Percentiles rank a stretch among this genome's conserved stretches.
These are phyloP conservation scores for Paramecium pentaurelia DNA, from an alignment of 73 alveolate genomes.

Conservation along the genomic window DNA sequence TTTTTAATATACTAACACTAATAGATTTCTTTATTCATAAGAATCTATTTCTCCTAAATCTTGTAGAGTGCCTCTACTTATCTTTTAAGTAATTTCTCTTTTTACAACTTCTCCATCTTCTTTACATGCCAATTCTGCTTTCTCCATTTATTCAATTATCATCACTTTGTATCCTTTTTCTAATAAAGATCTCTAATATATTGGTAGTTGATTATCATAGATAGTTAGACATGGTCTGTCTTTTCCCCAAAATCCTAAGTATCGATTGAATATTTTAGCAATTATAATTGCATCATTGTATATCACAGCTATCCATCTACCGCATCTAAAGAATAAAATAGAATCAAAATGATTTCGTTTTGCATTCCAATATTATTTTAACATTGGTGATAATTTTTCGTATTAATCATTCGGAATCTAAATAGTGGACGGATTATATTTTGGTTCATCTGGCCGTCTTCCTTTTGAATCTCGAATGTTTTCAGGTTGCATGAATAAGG, in stretches of 20 bases:
- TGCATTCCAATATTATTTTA: constrained; percentile 77
- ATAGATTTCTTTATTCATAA: constrained; percentile 68
- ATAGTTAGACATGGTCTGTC: constrained; percentile 67
- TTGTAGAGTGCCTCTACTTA: constrained; percentile 66
- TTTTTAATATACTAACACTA: constrained; percentile 32
- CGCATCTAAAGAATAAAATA: constrained; percentile 79
- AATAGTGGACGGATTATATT: constrained; percentile 83
- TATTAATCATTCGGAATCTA: constrained; percentile 66
- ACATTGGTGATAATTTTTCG: constrained; percentile 74
- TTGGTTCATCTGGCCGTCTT: constrained; percentile 66
- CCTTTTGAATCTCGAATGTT: constrained; percentile 68
- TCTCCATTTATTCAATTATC: constrained; percentile 75
- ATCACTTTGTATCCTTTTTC: constrained; percentile 73
- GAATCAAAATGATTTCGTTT: constrained; percentile 70
- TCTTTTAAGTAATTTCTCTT: constrained; percentile 75
- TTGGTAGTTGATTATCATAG: constrained; percentile 65
- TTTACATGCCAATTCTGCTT: constrained; percentile 56
- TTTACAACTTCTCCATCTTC: constrained; percentile 38
- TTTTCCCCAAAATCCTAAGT: constrained; percentile 75
- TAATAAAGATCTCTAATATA: constrained; percentile 64
- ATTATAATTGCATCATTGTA: constrained; percentile 80
- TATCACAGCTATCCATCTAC: constrained; percentile 78
- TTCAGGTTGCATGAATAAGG: constrained; percentile 67
- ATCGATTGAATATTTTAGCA: constrained; percentile 65
- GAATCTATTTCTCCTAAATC: constrained; percentile 32